Evolutionary conservation across 1,284 basidiomycete genomes (phyloP).

Genomic region (Austropuccinia psidii): DNA sequence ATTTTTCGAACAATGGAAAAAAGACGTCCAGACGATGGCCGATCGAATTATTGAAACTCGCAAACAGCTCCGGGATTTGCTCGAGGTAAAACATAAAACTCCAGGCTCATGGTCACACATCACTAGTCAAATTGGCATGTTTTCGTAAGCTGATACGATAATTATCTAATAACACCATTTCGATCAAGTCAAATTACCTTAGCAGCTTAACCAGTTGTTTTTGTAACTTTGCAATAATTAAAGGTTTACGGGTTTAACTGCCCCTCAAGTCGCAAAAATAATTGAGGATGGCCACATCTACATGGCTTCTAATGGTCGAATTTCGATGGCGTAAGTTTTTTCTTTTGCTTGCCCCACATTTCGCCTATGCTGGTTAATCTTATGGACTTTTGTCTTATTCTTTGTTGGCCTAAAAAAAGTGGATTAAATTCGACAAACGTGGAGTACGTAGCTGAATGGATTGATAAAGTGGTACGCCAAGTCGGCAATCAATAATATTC

Average conservation of each 20-base stretch:
- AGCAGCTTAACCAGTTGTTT: background rate
- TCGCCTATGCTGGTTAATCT: background rate
- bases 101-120: conserved; percentile 81
- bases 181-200: background rate
- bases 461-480: conserved; percentile 69
- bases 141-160: conserved; percentile 55
- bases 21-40: conserved; percentile 85
- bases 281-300: conserved; percentile 76
- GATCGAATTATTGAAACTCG: conserved; percentile 84
- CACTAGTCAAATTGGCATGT: conserved; percentile 82
- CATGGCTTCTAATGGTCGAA: conserved; percentile 57
- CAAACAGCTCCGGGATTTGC: conserved; percentile 63
- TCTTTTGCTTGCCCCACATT: background rate
- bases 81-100: conserved; percentile 77
- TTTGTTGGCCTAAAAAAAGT: conserved; percentile 54
- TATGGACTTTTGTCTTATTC: background rate
- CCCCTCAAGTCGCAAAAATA: conserved; percentile 63
- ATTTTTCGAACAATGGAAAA: conserved; percentile 78
- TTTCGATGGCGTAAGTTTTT: conserved; percentile 43
- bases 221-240: conserved; percentile 34
- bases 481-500: too few relatives aligned
- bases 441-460: conserved; percentile 62
- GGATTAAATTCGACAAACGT: conserved; percentile 79
- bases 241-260: conserved; percentile 70
- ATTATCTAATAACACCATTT: background rate